Conservation (phyloP, 331 rosid species). For the Pyrus hybrid region DNA sequence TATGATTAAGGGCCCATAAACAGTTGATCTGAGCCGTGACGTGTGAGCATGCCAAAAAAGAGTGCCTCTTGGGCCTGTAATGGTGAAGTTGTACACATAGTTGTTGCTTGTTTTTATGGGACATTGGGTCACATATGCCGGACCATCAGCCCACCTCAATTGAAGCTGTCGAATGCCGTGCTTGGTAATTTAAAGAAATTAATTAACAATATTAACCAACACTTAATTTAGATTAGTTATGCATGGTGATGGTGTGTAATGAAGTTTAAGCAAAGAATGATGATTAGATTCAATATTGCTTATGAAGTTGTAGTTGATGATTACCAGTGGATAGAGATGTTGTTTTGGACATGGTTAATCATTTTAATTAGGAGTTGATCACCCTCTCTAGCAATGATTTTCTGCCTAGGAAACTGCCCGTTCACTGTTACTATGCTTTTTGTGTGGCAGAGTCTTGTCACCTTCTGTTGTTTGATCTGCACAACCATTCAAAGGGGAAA, state of each 20-base stretch:
- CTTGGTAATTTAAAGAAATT: not conserved
- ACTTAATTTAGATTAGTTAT: not conserved
- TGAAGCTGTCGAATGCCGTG: not conserved
- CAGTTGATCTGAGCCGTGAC: not conserved
- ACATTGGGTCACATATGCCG: not conserved
- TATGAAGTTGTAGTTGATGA: not conserved
- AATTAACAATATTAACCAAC: not conserved
- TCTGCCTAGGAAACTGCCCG: not conserved
- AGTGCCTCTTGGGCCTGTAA: not conserved
- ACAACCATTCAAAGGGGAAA: not conserved
- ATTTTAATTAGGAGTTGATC: not conserved
- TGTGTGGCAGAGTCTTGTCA: not conserved
- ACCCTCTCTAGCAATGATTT: not conserved
- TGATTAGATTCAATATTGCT: too few species aligned
- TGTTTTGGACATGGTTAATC: not conserved
- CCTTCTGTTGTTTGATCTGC: conserved; percentile 43
- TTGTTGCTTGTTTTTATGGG: not conserved
- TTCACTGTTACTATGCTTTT: not conserved
- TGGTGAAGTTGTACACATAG: not conserved
- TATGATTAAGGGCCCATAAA: not conserved
- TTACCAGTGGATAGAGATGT: not conserved
- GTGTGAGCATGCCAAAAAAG: not conserved
- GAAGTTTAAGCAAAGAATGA: too few species aligned
- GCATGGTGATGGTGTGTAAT: too few species aligned
- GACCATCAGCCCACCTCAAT: not conserved